phyloP scores from a whole-genome alignment of 495 filamentous ascomycete species.

The Hypoxylon cercidicola region DNA sequence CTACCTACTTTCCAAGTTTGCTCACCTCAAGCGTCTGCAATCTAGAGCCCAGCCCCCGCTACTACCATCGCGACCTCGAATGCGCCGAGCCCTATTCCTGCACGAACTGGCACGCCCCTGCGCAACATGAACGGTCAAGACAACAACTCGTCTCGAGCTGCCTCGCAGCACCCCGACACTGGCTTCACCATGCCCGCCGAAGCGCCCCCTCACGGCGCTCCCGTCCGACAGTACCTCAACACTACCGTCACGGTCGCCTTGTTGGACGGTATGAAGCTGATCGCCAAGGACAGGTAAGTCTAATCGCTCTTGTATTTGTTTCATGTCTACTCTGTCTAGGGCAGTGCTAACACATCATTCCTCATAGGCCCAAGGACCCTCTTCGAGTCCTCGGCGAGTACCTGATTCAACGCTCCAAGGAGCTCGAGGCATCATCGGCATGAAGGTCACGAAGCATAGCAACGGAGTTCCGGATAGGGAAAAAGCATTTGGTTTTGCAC shows the following conservation, averaged over 20 bases:
- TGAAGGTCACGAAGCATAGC: slow-evolving; percentile 18
- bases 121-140: slow-evolving; percentile 40
- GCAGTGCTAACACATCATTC: slow-evolving; percentile 16
- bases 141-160: slow-evolving; percentile 52
- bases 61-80: slow-evolving; percentile 18
- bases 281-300: slow-evolving; percentile 85
- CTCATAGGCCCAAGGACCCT: slow-evolving; percentile 78
- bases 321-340: slow-evolving; percentile 10
- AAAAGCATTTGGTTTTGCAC: slow-evolving; percentile 26
- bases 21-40: background rate
- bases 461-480: slow-evolving; percentile 38
- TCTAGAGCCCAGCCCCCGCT: background rate
- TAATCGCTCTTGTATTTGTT: slow-evolving; percentile 4
- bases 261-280: slow-evolving; percentile 90
- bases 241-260: slow-evolving; percentile 84
- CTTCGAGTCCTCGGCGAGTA: slow-evolving; percentile 87
- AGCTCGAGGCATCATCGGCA: slow-evolving; percentile 64
- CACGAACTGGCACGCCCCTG: slow-evolving; percentile 52
- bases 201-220: slow-evolving; percentile 77
- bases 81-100: slow-evolving; percentile 53
- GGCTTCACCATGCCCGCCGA: slow-evolving; percentile 62
- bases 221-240: slow-evolving; percentile 89
- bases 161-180: slow-evolving; percentile 62
- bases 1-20: background rate
- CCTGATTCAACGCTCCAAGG: slow-evolving; percentile 81